These are phyloP conservation scores for Spiromastix sp. DNA, from an alignment of 2,329 filamentous ascomycete genomes.

Conservation along the genomic window DNA sequence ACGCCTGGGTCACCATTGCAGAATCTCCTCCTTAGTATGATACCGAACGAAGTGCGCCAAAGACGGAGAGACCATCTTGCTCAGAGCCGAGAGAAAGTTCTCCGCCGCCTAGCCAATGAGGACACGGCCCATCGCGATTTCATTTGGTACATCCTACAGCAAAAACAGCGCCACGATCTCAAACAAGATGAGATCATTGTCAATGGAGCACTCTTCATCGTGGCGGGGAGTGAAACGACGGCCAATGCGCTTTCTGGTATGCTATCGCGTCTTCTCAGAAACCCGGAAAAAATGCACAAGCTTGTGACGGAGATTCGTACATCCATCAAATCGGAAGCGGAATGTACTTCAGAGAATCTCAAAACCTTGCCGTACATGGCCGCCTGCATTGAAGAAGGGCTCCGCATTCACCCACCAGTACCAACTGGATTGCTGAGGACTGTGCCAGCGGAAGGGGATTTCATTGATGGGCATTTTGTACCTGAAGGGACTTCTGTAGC, in stretches of 20 bases:
- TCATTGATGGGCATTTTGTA: constrained; percentile 26
- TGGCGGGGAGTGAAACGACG: constrained; percentile 43
- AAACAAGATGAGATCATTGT: constrained; percentile 2
- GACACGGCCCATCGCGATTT: neutral
- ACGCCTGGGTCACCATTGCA: neutral
- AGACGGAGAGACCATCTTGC: neutral
- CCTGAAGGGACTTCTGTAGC: constrained; percentile 17
- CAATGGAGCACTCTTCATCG: constrained; percentile 20
- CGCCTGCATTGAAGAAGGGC: constrained; percentile 37
- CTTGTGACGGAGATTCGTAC: constrained; percentile 34
- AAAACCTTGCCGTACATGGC: constrained; percentile 28
- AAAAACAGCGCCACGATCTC: constrained; percentile 9
- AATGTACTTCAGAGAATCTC: constrained; percentile 9
- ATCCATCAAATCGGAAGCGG: constrained; percentile 21
- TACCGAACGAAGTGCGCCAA: neutral
- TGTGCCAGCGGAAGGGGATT: constrained; percentile 24
- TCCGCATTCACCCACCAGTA: constrained; percentile 38
- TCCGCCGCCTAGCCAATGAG: neutral
- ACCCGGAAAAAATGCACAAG: constrained; percentile 26
- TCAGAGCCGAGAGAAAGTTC: neutral
- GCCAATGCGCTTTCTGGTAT: constrained; percentile 35
- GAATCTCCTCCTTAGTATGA: neutral
- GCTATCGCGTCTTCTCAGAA: constrained; percentile 31
- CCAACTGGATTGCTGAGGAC: constrained; percentile 30
- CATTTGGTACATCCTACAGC: neutral